Conservation (phyloP, 2,329 filamentous ascomycete species). For the Fusarium pseudocircinatum region DNA sequence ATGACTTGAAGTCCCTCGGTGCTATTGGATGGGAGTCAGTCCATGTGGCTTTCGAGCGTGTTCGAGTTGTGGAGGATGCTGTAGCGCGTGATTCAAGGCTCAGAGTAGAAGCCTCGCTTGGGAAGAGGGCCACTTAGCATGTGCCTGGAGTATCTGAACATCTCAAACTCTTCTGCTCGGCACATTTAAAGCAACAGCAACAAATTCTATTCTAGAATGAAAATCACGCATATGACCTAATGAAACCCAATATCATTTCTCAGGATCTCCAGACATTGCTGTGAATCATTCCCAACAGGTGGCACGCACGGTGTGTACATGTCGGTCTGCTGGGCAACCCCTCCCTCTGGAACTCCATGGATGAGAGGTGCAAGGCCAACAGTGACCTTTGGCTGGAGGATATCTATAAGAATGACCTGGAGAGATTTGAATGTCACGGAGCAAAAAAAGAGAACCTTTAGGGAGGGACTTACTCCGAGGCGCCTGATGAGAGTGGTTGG, state of each 20-base stretch:
- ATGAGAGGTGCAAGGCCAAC: neutral
- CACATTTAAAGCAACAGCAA: no score
- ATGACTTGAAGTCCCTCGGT: neutral
- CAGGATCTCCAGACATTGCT: no score
- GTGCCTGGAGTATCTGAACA: fast-evolving
- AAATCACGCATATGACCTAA: no score
- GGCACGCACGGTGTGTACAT: no score
- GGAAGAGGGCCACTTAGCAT: neutral
- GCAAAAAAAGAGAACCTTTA: fast-evolving
- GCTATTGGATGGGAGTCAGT: neutral
- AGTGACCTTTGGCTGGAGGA: neutral
- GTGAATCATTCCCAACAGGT: no score
- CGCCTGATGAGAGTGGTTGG: neutral
- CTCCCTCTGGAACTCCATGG: no score
- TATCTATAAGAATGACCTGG: neutral
- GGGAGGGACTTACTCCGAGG: neutral
- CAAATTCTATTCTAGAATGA: no score
- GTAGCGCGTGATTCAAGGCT: neutral
- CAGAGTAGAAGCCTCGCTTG: fast-evolving
- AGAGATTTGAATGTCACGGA: neutral
- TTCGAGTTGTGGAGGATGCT: neutral
- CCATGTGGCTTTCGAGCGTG: neutral
- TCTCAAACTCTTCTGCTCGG: neutral
- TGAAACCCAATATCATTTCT: no score
- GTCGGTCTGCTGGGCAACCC: no score